A percentile compares a stretch with the other conserved stretches of the same genome.
These are phyloP conservation scores for Acrodontium crateriforme DNA, from an alignment of 2,329 filamentous ascomycete species.

Conservation along the genomic window DNA sequence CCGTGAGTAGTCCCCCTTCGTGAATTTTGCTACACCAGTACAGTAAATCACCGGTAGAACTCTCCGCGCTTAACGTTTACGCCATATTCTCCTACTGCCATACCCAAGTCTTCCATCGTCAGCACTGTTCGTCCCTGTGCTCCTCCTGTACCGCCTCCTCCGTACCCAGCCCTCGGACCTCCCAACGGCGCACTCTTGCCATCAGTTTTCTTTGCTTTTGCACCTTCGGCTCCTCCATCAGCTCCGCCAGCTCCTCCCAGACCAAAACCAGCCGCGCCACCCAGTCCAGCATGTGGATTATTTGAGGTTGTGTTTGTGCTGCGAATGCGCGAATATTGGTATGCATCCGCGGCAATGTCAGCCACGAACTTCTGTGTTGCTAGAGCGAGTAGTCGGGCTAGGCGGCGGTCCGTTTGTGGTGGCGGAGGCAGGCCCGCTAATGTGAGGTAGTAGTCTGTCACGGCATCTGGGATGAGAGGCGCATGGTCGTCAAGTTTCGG, in stretches of 20 bases:
- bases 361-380: conserved; percentile 99
- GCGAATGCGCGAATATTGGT: conserved; percentile 92
- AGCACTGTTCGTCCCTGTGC: conserved; percentile 85
- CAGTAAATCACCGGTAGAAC: conserved; percentile 63
- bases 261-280: conserved; percentile 58
- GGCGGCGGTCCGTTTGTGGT: conserved; percentile 75
- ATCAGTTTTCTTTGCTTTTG: conserved; percentile 26
- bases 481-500: conserved; percentile 97
- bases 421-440: conserved; percentile 87
- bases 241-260: conserved; percentile 42
- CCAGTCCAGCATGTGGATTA: conserved; percentile 80
- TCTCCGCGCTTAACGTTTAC: conserved; percentile 96
- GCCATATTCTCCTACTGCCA: conserved; percentile 95
- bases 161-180: conserved; percentile 38
- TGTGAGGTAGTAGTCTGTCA: conserved; percentile 96
- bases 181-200: conserved; percentile 30
- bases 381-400: conserved; percentile 84
- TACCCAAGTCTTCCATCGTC: conserved; percentile 96
- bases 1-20: too few relatives aligned
- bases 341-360: conserved; percentile 91
- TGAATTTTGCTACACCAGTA: too few relatives aligned
- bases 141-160: conserved; percentile 78
- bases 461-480: conserved; percentile 96
- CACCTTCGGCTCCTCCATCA: conserved; percentile 25
- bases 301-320: conserved; percentile 82